Evolutionary conservation across 208 protist species (phyloP).

Genomic region (Herpetomonas muscarum): DNA sequence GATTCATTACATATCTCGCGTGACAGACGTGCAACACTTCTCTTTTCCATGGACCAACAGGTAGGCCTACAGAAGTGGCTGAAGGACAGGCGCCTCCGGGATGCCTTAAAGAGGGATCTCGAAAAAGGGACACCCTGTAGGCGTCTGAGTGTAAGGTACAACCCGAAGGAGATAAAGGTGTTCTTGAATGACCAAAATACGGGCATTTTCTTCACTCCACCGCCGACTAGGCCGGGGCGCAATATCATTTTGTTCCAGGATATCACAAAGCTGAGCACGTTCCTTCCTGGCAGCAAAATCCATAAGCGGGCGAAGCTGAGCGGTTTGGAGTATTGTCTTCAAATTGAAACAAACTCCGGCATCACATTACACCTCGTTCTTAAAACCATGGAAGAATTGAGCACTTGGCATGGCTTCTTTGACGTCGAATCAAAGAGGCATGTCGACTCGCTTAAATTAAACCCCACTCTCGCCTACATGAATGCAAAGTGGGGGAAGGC

Average conservation of each 20-base stretch:
- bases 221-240: conserved; percentile 9
- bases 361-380: conserved; percentile 38
- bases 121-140: conserved; percentile 3
- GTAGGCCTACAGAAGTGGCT: not conserved
- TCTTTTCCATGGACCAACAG: too few species aligned
- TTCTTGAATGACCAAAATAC: conserved; percentile 5
- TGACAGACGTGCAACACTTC: too few species aligned
- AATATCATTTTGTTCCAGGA: conserved; percentile 34
- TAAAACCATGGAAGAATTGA: conserved; percentile 20
- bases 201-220: conserved; percentile 5
- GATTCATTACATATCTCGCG: too few species aligned
- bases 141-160: conserved; percentile 9
- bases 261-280: conserved; percentile 22
- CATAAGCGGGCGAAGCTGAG: conserved; percentile 25
- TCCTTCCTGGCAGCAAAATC: conserved; percentile 15
- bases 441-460: conserved; percentile 8
- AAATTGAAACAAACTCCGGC: conserved; percentile 27
- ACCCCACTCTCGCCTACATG: conserved; percentile 13
- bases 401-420: conserved; percentile 27
- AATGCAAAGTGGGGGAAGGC: conserved; percentile 12
- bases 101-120: conserved; percentile 11
- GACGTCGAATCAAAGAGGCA: conserved; percentile 6
- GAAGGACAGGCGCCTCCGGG: not conserved
- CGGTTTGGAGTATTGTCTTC: conserved; percentile 35
- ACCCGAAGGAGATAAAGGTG: conserved; percentile 2